Evolutionary conservation across 257 asterid genomes (phyloP).

Genomic region (Solanum pinnatisectum): DNA sequence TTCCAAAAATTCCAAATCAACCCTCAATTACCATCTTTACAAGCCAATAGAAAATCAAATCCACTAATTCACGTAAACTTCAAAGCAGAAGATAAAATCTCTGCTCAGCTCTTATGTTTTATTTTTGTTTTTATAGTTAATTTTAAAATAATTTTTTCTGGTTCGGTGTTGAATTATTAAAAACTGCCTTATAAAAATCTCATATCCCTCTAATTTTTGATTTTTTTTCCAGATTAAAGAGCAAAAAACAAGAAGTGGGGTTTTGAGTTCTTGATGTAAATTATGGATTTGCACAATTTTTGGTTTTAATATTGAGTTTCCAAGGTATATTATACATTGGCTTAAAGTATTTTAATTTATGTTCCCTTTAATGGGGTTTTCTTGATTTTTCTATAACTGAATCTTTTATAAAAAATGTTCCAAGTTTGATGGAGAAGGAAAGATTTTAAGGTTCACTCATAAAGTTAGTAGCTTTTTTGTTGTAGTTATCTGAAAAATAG

Average conservation of each 20-base stretch:
- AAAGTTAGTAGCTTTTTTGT: background rate
- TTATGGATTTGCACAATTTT: background rate
- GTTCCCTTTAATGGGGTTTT: background rate
- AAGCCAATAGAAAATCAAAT: background rate
- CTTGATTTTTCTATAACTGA: background rate
- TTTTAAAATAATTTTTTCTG: background rate
- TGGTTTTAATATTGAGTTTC: background rate
- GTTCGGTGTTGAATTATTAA: background rate
- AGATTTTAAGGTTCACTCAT: background rate
- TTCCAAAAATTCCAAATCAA: background rate
- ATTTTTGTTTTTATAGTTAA: background rate
- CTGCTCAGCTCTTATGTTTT: background rate
- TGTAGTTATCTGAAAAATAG: background rate
- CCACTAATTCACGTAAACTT: background rate
- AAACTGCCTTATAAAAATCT: background rate
- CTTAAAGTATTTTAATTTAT: background rate
- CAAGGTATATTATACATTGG: background rate
- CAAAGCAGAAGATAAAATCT: background rate
- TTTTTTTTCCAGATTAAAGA: background rate
- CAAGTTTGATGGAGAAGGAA: constrained; percentile 10
- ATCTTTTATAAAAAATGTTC: constrained; percentile 3
- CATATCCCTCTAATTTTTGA: background rate
- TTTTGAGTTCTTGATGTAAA: background rate
- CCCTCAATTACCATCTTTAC: background rate
- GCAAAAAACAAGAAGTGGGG: background rate